Conservation (phyloP, 2,329 filamentous ascomycete genomes). For the Botrytis sinoallii region DNA sequence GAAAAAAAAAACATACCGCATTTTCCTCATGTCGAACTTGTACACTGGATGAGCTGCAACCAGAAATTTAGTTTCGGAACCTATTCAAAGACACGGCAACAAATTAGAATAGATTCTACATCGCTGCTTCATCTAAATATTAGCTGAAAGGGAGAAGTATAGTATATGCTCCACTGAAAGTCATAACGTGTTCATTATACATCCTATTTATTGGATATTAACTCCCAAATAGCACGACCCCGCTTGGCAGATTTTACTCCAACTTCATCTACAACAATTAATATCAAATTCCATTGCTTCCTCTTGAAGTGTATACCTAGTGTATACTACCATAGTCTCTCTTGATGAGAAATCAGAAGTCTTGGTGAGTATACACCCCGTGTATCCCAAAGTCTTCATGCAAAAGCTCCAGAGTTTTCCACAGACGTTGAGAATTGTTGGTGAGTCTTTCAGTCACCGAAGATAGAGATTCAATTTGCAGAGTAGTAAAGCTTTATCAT, state of each 20-base stretch:
- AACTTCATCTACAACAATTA: neutral
- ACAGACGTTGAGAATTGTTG: neutral
- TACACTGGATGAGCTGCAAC: neutral
- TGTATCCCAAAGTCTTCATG: neutral
- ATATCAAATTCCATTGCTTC: neutral
- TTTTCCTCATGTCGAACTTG: neutral
- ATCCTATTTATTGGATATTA: neutral
- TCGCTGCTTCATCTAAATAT: neutral
- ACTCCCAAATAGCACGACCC: neutral
- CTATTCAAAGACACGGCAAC: neutral
- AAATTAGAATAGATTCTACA: neutral
- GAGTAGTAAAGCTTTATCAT: neutral
- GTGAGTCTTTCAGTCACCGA: neutral
- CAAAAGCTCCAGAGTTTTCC: neutral
- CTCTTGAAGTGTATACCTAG: neutral
- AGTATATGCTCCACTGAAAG: neutral
- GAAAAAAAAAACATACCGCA: neutral
- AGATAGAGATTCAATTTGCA: neutral
- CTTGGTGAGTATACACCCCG: neutral
- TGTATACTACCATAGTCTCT: neutral
- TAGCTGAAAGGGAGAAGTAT: neutral
- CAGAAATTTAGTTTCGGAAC: neutral
- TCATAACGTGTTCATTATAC: neutral
- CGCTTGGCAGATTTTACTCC: neutral
- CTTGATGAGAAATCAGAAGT: neutral